Evolutionary conservation across 371 early-diverging fungal genomes (phyloP).

Genomic region (Dinochytrium kinnereticum): DNA sequence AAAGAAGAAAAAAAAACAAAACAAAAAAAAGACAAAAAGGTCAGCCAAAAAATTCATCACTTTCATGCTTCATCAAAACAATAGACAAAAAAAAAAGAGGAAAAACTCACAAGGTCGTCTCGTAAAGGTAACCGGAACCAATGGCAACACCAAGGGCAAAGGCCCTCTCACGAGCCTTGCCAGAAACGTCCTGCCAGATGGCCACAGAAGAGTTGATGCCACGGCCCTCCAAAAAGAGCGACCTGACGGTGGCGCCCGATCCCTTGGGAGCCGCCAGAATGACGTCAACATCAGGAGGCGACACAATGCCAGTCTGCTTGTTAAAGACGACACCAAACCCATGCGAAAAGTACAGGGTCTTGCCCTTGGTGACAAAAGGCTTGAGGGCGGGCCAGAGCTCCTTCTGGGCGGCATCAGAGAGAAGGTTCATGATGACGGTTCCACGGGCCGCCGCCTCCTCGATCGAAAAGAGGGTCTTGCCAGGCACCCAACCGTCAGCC

Average conservation of each 20-base stretch:
- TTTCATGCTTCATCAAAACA: no score
- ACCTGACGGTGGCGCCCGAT: slow-evolving; percentile 95
- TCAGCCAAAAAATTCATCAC: neutral
- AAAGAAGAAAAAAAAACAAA: neutral
- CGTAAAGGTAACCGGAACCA: slow-evolving; percentile 96
- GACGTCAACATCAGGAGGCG: slow-evolving; percentile 94
- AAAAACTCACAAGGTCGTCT: slow-evolving; percentile 76
- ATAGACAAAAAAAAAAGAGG: no score
- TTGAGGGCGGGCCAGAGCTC: slow-evolving; percentile 90
- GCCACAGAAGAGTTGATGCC: slow-evolving; percentile 98
- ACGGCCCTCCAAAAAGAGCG: slow-evolving; percentile 94
- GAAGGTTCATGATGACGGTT: slow-evolving; percentile 92
- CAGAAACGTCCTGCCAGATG: slow-evolving; percentile 92
- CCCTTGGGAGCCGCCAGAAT: slow-evolving; percentile 96
- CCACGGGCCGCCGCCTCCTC: slow-evolving; percentile 91
- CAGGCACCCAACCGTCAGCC: slow-evolving; percentile 96
- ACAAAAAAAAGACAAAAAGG: neutral
- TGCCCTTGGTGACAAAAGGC: slow-evolving; percentile 91
- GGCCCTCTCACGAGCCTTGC: slow-evolving; percentile 91
- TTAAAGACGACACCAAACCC: slow-evolving; percentile 95
- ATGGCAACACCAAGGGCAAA: slow-evolving; percentile 93
- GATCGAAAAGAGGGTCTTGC: slow-evolving; percentile 93
- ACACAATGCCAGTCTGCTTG: slow-evolving; percentile 88
- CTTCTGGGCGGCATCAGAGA: slow-evolving; percentile 96
- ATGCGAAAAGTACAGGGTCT: slow-evolving; percentile 98